These are phyloP conservation scores for Macrophomina tecta DNA, from an alignment of 2,329 filamentous ascomycete genomes.

Conservation along the genomic window DNA sequence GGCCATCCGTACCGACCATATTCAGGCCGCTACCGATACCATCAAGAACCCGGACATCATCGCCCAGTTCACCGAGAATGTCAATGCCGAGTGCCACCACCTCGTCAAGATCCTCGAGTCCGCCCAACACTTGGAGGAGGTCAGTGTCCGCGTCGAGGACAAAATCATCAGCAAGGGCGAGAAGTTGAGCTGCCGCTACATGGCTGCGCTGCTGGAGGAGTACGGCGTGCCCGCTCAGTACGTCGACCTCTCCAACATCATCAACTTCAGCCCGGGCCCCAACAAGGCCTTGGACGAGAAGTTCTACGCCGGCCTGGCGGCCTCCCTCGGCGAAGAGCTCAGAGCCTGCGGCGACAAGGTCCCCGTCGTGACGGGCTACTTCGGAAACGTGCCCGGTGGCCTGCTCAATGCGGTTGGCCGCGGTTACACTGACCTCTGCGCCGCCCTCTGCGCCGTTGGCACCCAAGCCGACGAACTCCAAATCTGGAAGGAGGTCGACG, in stretches of 20 bases:
- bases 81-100: conserved; percentile 79
- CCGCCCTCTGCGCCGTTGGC: conserved; percentile 87
- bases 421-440: conserved; percentile 96
- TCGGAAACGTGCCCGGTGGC: conserved; percentile 89
- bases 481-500: conserved; percentile 99
- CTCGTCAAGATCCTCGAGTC: conserved; percentile 76
- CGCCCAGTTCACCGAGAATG: conserved; percentile 66
- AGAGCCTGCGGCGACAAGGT: conserved; percentile 51
- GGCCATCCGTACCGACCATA: conserved; percentile 82
- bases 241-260: conserved; percentile 83
- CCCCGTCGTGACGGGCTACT: conserved; percentile 79
- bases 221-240: conserved; percentile 84
- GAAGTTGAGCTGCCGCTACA: conserved; percentile 91
- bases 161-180: conserved; percentile 94
- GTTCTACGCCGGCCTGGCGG: conserved; percentile 54
- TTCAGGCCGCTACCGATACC: conserved; percentile 68
- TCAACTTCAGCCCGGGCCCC: conserved; percentile 63
- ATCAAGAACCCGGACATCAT: conserved; percentile 48
- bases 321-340: conserved; percentile 50
- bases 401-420: conserved; percentile 90
- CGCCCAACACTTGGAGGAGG: conserved; percentile 62
- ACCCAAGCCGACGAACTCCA: conserved; percentile 88
- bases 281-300: conserved; percentile 50
- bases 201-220: conserved; percentile 84
- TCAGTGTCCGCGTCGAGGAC: conserved; percentile 59